phyloP scores from a whole-genome alignment of 2,329 filamentous ascomycete genomes.

The Pestalotiopsis sp. region DNA sequence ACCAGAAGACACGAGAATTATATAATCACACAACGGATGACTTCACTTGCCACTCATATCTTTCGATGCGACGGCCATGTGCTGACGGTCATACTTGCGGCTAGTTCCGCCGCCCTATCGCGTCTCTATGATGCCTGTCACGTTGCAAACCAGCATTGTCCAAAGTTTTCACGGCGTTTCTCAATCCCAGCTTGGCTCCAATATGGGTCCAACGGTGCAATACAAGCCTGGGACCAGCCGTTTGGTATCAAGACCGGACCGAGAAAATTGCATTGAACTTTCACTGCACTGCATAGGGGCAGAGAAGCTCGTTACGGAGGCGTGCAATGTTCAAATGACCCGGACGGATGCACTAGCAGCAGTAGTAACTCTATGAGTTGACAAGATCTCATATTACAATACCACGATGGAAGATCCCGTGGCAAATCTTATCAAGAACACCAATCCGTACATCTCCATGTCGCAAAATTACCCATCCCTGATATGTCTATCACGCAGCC shows the following conservation, averaged over 20 bases:
- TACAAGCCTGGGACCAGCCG: neutral
- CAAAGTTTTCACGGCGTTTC: neutral
- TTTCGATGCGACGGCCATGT: neutral
- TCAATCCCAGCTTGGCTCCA: neutral
- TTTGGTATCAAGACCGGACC: neutral
- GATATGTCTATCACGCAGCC: constrained; percentile 1
- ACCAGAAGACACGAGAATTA: neutral
- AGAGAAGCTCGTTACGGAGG: neutral
- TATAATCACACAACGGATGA: neutral
- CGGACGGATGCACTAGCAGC: neutral
- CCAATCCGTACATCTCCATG: neutral
- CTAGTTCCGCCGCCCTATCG: neutral
- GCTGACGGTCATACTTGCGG: neutral
- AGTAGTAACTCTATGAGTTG: neutral
- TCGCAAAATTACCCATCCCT: neutral
- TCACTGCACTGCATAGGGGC: neutral
- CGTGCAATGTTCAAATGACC: neutral
- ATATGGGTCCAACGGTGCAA: neutral
- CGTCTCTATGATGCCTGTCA: neutral
- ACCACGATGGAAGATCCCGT: neutral
- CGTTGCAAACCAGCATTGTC: neutral
- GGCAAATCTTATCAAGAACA: neutral
- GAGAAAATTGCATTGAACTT: neutral
- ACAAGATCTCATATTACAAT: neutral
- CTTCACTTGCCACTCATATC: neutral